Conservation (phyloP, 2,329 filamentous ascomycete species). For the Xylariales sp. region DNA sequence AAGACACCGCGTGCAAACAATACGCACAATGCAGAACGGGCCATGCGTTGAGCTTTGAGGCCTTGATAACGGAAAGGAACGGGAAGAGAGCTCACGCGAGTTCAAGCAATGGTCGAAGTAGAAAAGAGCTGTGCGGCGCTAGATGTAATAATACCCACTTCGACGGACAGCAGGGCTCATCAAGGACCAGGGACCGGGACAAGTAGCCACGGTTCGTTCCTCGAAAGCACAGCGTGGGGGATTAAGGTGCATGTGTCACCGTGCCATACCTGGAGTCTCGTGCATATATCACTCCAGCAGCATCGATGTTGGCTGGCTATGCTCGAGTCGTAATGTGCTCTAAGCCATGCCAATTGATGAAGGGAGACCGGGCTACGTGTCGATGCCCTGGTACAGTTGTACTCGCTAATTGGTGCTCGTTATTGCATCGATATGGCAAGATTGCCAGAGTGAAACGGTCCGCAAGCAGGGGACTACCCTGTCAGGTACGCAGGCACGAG, state of each 20-base stretch:
- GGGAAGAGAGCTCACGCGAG: not conserved
- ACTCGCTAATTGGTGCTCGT: not conserved
- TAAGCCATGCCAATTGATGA: not conserved
- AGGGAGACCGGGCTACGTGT: not conserved
- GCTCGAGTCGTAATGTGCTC: not conserved
- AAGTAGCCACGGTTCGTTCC: conserved; percentile 1
- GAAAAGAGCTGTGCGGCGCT: not conserved
- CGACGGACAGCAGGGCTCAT: not conserved
- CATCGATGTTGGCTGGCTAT: not conserved
- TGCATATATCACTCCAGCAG: conserved; percentile 1
- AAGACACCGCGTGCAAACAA: too few species aligned
- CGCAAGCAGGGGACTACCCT: conserved; percentile 4
- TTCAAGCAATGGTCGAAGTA: conserved; percentile 6
- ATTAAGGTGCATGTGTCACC: conserved; percentile 1
- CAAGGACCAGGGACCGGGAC: not conserved
- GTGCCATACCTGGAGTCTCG: not conserved
- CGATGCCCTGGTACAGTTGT: not conserved
- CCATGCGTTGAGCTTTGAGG: too few species aligned
- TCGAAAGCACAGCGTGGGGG: too few species aligned
- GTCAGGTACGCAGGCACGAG: conserved; percentile 6
- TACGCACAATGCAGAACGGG: too few species aligned
- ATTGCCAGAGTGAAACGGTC: conserved; percentile 7
- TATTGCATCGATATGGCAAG: not conserved
- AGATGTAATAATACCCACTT: conserved; percentile 7
- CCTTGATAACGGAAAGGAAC: not conserved